Percentiles rank a stretch among this genome's conserved stretches.
Evolutionary conservation across 2,329 filamentous ascomycete species (phyloP).

Genomic region (Penicillium sp.): DNA sequence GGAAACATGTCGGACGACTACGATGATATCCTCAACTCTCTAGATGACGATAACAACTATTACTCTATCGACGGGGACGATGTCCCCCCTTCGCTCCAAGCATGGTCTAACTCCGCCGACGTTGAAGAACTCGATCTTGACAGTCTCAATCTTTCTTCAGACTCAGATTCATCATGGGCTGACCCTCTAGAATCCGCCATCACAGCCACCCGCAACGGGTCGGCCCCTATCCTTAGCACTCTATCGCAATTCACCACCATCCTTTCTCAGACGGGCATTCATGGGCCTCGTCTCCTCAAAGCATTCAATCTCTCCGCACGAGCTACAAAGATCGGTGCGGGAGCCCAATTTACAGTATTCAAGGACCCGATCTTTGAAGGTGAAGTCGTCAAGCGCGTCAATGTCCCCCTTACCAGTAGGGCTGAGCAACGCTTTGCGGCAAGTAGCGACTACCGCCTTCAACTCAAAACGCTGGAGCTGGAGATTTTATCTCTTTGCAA

Average conservation of each 20-base stretch:
- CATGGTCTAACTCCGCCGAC: slow-evolving; percentile 13
- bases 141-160: slow-evolving; percentile 13
- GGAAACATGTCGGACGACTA: slow-evolving; percentile 16
- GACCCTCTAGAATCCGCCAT: slow-evolving; percentile 34
- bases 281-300: slow-evolving; percentile 34
- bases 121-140: slow-evolving; percentile 21
- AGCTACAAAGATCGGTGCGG: slow-evolving; percentile 35
- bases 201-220: slow-evolving; percentile 37
- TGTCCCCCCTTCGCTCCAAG: slow-evolving; percentile 7
- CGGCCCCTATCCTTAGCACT: slow-evolving; percentile 33
- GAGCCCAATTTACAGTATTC: slow-evolving; percentile 38
- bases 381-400: slow-evolving; percentile 38
- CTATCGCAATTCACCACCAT: slow-evolving; percentile 37
- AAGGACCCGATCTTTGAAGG: slow-evolving; percentile 32
- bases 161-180: slow-evolving; percentile 16
- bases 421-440: slow-evolving; percentile 29
- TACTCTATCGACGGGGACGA: slow-evolving; percentile 13
- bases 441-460: slow-evolving; percentile 33
- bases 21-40: slow-evolving; percentile 18
- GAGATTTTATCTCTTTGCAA: slow-evolving; percentile 38
- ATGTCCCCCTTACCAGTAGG: slow-evolving; percentile 32
- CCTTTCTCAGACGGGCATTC: slow-evolving; percentile 36
- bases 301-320: slow-evolving; percentile 29
- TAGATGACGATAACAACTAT: slow-evolving; percentile 18
- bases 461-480: slow-evolving; percentile 33